Evolutionary conservation across 2,329 filamentous ascomycete species (phyloP).

Genomic region (Teratosphaeria zuluensis): DNA sequence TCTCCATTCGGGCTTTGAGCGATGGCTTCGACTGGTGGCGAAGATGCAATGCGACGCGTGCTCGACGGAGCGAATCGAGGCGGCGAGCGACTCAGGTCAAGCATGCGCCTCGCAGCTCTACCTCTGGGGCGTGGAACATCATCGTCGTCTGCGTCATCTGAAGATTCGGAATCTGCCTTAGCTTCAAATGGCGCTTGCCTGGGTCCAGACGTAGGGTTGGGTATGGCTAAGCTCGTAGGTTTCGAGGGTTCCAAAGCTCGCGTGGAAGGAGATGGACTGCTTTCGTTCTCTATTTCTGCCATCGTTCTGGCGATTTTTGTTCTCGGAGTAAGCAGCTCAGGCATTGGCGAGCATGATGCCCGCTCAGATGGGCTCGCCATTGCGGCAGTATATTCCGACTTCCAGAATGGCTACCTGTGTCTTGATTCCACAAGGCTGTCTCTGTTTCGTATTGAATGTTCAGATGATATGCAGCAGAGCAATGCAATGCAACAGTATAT

Average conservation of each 20-base stretch:
- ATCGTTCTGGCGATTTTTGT: conserved; percentile 17
- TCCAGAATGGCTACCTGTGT: neutral
- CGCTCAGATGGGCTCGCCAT: neutral
- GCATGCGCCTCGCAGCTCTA: conserved; percentile 21
- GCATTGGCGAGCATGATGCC: conserved; percentile 2
- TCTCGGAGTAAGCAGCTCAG: conserved; percentile 11
- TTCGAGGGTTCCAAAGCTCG: neutral
- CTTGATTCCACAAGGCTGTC: neutral
- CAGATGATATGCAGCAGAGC: neutral
- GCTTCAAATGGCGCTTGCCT: neutral
- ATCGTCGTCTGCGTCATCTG: conserved; percentile 12
- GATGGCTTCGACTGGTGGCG: neutral
- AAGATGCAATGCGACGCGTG: neutral
- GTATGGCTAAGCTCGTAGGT: neutral
- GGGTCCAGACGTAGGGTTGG: neutral
- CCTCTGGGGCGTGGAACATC: conserved; percentile 17
- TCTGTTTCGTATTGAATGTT: neutral
- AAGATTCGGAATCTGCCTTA: neutral
- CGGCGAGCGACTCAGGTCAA: conserved; percentile 6
- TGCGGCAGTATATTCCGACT: neutral
- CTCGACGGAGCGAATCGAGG: neutral
- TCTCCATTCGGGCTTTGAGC: conserved; percentile 5
- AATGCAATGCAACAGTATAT: neutral
- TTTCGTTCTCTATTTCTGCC: conserved; percentile 16
- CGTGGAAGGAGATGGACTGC: conserved; percentile 10